These are phyloP conservation scores for Perkinsus marinus DNA, from an alignment of 169 alveolate species.

Conservation along the genomic window DNA sequence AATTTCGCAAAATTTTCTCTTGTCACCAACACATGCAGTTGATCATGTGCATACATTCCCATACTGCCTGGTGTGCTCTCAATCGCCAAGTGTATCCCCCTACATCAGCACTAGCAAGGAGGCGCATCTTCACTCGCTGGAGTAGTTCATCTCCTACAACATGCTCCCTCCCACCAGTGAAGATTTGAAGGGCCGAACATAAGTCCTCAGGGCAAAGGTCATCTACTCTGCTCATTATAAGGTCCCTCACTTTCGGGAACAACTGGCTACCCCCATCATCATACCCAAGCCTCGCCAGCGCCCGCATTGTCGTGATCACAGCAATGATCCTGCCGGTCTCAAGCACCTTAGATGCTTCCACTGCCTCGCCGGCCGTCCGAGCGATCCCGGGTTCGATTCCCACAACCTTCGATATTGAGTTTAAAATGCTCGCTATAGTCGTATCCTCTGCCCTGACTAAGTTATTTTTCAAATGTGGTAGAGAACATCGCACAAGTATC, in stretches of 20 bases:
- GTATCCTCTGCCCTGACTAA: background rate
- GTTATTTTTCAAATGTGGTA: background rate
- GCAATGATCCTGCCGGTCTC: background rate
- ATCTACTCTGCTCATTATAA: background rate
- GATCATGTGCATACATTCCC: too few species aligned
- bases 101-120: background rate
- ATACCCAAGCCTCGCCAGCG: background rate
- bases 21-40: too few species aligned
- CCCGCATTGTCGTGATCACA: background rate
- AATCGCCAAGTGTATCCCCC: background rate
- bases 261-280: background rate
- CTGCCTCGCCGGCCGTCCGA: background rate
- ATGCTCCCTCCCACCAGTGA: background rate
- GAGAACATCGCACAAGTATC: background rate
- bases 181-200: background rate
- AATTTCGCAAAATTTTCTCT: too few species aligned
- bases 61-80: background rate
- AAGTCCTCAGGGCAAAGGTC: background rate
- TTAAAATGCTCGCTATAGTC: background rate
- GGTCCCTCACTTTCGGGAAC: background rate
- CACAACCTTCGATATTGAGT: background rate
- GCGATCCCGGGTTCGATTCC: background rate
- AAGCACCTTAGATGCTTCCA: background rate
- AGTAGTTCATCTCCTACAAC: background rate
- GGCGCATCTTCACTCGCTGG: background rate